Base-by-base conservation (phyloP, 176 grass and related monocot genomes). In the Triticum urartu region DNA sequence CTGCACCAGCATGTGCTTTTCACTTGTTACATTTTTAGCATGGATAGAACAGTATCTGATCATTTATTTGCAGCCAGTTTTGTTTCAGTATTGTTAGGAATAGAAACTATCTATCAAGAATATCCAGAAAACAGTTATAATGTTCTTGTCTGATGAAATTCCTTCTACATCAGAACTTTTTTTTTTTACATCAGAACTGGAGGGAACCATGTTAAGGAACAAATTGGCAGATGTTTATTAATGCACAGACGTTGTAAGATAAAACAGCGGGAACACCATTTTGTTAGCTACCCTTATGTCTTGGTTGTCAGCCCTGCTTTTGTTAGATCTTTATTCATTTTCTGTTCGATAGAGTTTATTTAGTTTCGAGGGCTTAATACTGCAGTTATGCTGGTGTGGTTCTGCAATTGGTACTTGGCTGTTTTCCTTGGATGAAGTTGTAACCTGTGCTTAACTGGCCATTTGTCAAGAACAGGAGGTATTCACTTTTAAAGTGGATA, bases 21-120 rank as follows among this genome's bases (percentile, higher is more conserved):
- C 78, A 88, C 70, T 47, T 58, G 60, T 85, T 85, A 64, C 54
- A 88, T 77, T 88, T 88, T 22, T 80, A 72, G 24, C 33, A 85
- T 78, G 88, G 86, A 84, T 91, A 85, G 34, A 69, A 21, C 9
- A 70, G 60, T 78, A 85, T 6, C 65, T 78, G 58, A 47, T 81
- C 38, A 84, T 88, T 80, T 81, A 21, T 91, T 78, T 85, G 39
- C 82, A 58, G 36, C 78, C 78, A 88, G 50, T 88, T 91, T 85
- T 85, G 77, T 77, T 81, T 81, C 28, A 77, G 13, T 69, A 20
- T 78, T 62, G 70, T 47, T 81, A 65, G 71, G 56, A 78, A 64
- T 78, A 85, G 63, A 82, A 54, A 78, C 9, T 85, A 81, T 88
- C 85, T 82, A 65, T 84, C 40, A 78, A 32, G 39, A 80, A 91